Base-by-base conservation (phyloP, 1,284 basidiomycete species). In the Ganoderma lucidum region DNA sequence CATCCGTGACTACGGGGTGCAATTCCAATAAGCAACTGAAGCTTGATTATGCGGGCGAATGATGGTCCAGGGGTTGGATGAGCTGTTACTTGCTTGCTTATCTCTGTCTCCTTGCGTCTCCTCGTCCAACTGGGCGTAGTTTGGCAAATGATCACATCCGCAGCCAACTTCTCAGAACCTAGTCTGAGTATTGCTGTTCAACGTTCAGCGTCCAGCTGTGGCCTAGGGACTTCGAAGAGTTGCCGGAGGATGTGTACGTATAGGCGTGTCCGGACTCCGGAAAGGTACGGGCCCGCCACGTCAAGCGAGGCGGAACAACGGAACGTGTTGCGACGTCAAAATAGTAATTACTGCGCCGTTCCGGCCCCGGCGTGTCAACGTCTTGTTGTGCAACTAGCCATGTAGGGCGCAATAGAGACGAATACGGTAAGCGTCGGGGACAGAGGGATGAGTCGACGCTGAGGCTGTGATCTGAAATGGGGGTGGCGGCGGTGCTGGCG, bases 391-490 rank as follows among this genome's bases (percentile, higher is more conserved):
- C 8, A 51, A 51, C 9, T 51, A 28, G 48, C 23, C 48, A 51
- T 56, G 30, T 56, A 56, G 30, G 53, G 53, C 53, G 53, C 53
- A 56, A 56, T 51, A 51, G 32, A 19, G 53, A 32, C 53, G 5
- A 56, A 56, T 56, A 19, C 30, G 53, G 53, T 15, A 56, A 56
- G 53, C 6, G 53, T 56, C 53, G 53, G 53, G 53, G 53, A 32
- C 19, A 32, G 30, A 35, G 30, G 15, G 23, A 35, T 32, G 53
- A 56, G 53, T 56, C 30, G 53, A 30, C 53, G 53, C 15, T 2
- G 53, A 35, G 28, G 53, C 32, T 6, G 53, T 56, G 53, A 56
- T 56, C 15, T 56, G 53, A 35, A 56, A 56, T 56, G 53, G 10
- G 10, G 23, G 9, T 15, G 28, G 30, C 30, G 30, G 53, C 53